phyloP scores from a whole-genome alignment of 2,329 filamentous ascomycete genomes.

The Exserohilum rostratum region DNA sequence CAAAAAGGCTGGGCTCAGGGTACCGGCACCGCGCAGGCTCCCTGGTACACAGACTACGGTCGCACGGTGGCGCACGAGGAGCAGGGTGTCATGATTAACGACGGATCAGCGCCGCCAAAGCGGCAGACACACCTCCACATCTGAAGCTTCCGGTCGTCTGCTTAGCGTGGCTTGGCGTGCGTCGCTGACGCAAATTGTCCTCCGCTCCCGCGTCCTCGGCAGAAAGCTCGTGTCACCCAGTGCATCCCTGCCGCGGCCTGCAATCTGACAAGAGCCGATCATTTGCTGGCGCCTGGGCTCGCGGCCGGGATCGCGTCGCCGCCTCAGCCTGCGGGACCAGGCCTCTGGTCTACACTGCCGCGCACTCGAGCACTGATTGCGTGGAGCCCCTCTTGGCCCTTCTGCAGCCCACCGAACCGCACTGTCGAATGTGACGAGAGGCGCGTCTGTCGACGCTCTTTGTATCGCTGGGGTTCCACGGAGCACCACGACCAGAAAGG shows the following conservation, averaged over 20 bases:
- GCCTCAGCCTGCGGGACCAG: constrained; percentile 38
- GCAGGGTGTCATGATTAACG: constrained; percentile 24
- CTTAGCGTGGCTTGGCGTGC: constrained; percentile 35
- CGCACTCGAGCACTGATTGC: constrained; percentile 5
- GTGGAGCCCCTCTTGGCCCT: no score
- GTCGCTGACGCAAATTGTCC: constrained; percentile 41
- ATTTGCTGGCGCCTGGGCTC: constrained; percentile 40
- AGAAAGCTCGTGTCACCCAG: constrained; percentile 39
- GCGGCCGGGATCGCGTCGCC: constrained; percentile 31
- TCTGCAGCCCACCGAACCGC: constrained; percentile 11
- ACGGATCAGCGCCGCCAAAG: constrained; percentile 31
- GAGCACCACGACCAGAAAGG: constrained; percentile 29
- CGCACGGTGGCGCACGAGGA: constrained; percentile 20
- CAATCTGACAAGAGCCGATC: constrained; percentile 40
- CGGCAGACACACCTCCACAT: constrained; percentile 33
- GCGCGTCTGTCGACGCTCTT: constrained; percentile 30
- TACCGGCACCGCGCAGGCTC: constrained; percentile 19
- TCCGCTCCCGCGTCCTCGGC: constrained; percentile 44
- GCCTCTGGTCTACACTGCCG: constrained; percentile 33
- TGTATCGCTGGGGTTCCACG: constrained; percentile 25
- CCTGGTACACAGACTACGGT: constrained; percentile 15
- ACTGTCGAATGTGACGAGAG: constrained; percentile 22
- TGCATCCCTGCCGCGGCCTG: constrained; percentile 35
- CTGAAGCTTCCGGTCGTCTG: constrained; percentile 43
- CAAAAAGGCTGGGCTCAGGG: constrained; percentile 10